A percentile compares a stretch with the other conserved stretches of the same genome.
Conservation (phyloP, 768 basidiomycete genomes). For the Lactarius deliciosus region DNA sequence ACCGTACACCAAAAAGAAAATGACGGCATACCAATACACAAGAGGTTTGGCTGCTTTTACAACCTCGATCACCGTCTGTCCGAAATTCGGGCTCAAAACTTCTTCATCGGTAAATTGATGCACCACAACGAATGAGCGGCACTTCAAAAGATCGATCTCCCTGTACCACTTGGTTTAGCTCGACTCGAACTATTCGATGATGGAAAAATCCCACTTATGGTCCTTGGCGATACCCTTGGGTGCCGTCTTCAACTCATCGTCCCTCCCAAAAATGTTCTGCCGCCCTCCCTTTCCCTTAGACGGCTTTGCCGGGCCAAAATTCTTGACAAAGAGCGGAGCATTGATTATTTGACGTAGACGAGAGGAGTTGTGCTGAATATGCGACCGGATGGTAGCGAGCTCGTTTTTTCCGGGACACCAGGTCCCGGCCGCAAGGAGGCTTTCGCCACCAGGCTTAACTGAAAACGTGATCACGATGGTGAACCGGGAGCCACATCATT, state of each 20-base stretch:
- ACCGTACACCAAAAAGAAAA: not conserved
- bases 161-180: slow-evolving; percentile 37
- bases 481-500: not conserved
- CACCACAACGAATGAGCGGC: slow-evolving; percentile 71
- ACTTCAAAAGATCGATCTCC: slow-evolving; percentile 90
- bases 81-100: slow-evolving; percentile 43
- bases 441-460: slow-evolving; percentile 69
- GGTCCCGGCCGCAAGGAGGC: slow-evolving; percentile 72
- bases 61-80: slow-evolving; percentile 38
- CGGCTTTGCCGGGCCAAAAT: slow-evolving; percentile 72
- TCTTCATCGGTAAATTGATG: slow-evolving; percentile 47
- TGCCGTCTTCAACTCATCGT: slow-evolving; percentile 87
- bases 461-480: slow-evolving; percentile 7
- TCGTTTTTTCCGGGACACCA: slow-evolving; percentile 83
- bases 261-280: slow-evolving; percentile 80
- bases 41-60: slow-evolving; percentile 44
- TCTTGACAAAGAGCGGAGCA: slow-evolving; percentile 63
- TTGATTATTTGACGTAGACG: slow-evolving; percentile 69
- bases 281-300: slow-evolving; percentile 66
- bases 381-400: slow-evolving; percentile 73
- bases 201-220: slow-evolving; percentile 54
- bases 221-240: slow-evolving; percentile 88
- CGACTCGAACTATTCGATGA: not conserved
- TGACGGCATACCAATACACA: slow-evolving; percentile 34
- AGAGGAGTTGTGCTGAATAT: slow-evolving; percentile 59